phyloP scores from a whole-genome alignment of 1,284 basidiomycete species.

The Caloboletus inedulis region DNA sequence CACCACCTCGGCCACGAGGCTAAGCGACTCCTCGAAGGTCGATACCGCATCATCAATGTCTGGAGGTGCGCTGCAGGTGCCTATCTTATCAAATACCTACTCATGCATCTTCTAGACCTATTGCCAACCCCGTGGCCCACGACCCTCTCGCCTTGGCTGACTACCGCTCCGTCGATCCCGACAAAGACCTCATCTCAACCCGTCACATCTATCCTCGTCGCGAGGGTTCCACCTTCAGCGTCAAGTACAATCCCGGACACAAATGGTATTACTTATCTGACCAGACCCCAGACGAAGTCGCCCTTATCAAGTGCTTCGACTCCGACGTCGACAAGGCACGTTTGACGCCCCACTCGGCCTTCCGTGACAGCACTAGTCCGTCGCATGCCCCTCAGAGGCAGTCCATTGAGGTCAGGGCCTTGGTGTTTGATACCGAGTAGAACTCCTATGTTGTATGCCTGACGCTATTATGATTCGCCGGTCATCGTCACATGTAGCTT shows the following conservation, averaged over 20 bases:
- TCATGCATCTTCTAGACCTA: slow-evolving; percentile 31
- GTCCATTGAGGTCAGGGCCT: slow-evolving; percentile 29
- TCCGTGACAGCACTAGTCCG: slow-evolving; percentile 39
- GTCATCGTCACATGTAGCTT: not conserved
- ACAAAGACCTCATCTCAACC: slow-evolving; percentile 14
- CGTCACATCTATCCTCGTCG: slow-evolving; percentile 11
- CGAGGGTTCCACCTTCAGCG: slow-evolving; percentile 18
- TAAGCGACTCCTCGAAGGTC: slow-evolving; percentile 38
- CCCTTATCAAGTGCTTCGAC: slow-evolving; percentile 49
- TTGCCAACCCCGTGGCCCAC: slow-evolving; percentile 39
- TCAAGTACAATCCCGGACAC: slow-evolving; percentile 40
- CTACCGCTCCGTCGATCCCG: slow-evolving; percentile 16
- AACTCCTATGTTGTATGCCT: not conserved
- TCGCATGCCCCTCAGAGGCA: slow-evolving; percentile 37
- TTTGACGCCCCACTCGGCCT: slow-evolving; percentile 48
- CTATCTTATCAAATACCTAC: not conserved
- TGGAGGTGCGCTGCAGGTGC: slow-evolving; percentile 35
- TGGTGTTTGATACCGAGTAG: slow-evolving; percentile 28
- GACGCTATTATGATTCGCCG: not conserved
- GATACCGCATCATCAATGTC: slow-evolving; percentile 53
- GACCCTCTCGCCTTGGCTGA: slow-evolving; percentile 21
- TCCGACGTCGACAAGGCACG: slow-evolving; percentile 40
- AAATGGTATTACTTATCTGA: slow-evolving; percentile 48
- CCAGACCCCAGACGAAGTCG: slow-evolving; percentile 47
- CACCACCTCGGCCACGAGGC: slow-evolving; percentile 40